Evolutionary conservation across 176 grass and related monocot genomes (phyloP).

Genomic region (Saccharum officinarum): DNA sequence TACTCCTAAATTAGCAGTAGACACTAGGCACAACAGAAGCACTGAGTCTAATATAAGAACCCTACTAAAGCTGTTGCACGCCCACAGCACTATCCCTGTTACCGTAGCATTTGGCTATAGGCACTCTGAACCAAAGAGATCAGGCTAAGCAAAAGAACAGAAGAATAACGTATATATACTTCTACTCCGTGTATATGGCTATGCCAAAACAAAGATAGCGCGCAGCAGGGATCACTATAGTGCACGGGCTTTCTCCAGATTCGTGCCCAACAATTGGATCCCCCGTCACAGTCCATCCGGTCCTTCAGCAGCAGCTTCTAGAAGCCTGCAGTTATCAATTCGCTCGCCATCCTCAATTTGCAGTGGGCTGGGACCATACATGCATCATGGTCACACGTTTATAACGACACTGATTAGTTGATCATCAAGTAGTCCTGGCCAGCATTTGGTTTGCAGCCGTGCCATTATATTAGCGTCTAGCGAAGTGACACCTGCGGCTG

Average conservation of each 20-base stretch:
- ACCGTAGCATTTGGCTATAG: too few species aligned
- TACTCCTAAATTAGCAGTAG: too few species aligned
- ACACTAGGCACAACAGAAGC: too few species aligned
- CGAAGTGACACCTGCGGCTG: not conserved
- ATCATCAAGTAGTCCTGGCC: conserved; percentile 16
- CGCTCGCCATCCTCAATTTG: not conserved
- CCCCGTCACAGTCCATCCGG: conserved; percentile 15
- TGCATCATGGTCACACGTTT: not conserved
- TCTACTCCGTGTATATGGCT: not conserved
- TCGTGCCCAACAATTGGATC: not conserved
- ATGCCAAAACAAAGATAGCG: not conserved
- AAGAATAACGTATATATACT: not conserved
- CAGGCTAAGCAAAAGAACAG: not conserved
- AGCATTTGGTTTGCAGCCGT: not conserved
- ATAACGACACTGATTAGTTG: not conserved
- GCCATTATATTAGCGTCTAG: conserved; percentile 2
- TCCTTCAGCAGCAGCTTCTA: conserved; percentile 37
- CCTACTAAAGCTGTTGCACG: too few species aligned
- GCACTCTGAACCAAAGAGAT: not conserved
- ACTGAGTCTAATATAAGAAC: too few species aligned
- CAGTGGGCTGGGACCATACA: not conserved
- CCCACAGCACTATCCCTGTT: too few species aligned
- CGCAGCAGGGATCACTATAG: not conserved
- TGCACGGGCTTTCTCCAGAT: conserved; percentile 11
- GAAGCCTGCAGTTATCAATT: conserved; percentile 5